Conservation (phyloP, 2,329 filamentous ascomycete species). For the Exophiala mesophila region DNA sequence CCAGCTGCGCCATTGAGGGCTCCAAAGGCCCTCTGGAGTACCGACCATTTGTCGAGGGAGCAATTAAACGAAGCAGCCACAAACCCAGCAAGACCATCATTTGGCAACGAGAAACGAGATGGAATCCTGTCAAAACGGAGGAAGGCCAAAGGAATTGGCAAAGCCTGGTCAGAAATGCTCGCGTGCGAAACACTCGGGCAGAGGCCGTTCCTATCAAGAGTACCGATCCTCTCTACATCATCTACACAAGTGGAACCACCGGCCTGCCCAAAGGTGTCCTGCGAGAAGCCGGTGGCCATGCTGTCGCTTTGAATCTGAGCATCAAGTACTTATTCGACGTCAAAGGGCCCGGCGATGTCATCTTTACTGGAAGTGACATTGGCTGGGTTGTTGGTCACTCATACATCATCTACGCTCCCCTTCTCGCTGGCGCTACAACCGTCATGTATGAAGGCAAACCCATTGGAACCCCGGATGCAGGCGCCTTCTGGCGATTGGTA, state of each 20-base stretch:
- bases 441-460: conserved; percentile 94
- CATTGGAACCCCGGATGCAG: conserved; percentile 79
- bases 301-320: conserved; percentile 75
- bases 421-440: conserved; percentile 79
- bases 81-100: conserved; percentile 71
- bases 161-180: conserved; percentile 65
- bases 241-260: conserved; percentile 81
- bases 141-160: conserved; percentile 76
- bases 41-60: conserved; percentile 68
- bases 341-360: conserved; percentile 75
- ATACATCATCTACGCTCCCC: conserved; percentile 84
- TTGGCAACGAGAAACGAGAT: conserved; percentile 75
- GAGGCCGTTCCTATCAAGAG: conserved; percentile 73
- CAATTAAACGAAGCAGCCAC: conserved; percentile 60
- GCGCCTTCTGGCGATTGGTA: conserved; percentile 81
- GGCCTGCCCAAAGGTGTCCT: conserved; percentile 78
- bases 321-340: conserved; percentile 80
- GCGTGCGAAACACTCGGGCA: conserved; percentile 61
- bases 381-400: conserved; percentile 83
- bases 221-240: conserved; percentile 79
- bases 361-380: conserved; percentile 77
- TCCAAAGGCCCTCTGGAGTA: conserved; percentile 75
- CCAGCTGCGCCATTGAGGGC: conserved; percentile 88
- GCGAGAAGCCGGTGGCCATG: conserved; percentile 78
- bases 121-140: conserved; percentile 64